Conservation (phyloP, 208 protist species). For the Herpetomonas tarakana region DNA sequence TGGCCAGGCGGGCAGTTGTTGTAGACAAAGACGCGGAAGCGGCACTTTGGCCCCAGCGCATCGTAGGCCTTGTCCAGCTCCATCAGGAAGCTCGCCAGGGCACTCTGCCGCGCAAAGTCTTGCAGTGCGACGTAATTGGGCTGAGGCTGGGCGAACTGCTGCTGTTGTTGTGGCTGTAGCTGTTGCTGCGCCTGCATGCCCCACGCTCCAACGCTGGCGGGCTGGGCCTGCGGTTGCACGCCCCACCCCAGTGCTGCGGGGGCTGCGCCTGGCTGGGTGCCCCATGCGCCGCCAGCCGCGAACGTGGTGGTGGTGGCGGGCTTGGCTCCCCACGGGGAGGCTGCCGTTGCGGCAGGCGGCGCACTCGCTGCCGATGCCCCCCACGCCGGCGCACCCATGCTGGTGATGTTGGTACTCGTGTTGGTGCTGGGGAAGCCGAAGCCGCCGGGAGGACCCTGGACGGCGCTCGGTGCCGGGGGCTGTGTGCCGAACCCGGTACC, state of each 20-base stretch:
- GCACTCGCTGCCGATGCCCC: neutral
- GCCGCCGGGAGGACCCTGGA: constrained; percentile 6
- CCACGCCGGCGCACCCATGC: constrained; percentile 2
- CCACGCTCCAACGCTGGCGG: neutral
- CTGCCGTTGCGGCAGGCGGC: constrained; percentile 1
- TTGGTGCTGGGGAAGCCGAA: no score
- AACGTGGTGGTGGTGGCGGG: constrained; percentile 10
- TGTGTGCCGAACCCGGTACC: constrained; percentile 12
- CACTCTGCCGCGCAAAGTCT: constrained; percentile 46
- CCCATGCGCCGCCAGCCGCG: constrained; percentile 16
- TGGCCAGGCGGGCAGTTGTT: constrained; percentile 60
- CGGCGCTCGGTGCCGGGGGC: constrained; percentile 5
- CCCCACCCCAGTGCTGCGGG: constrained; percentile 16
- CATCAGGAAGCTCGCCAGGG: constrained; percentile 55
- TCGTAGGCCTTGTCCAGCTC: constrained; percentile 70
- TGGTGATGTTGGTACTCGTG: no score
- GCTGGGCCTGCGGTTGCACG: neutral
- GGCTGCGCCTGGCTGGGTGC: constrained; percentile 2
- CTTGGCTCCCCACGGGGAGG: constrained; percentile 7
- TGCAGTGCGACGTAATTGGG: constrained; percentile 23
- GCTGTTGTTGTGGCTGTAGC: constrained; percentile 16
- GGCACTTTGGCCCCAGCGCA: constrained; percentile 55
- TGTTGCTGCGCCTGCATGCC: constrained; percentile 11
- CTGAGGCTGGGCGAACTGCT: constrained; percentile 1
- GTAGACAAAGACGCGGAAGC: constrained; percentile 77